Evolutionary conservation across 2,329 filamentous ascomycete genomes (phyloP).

Genomic region (Diplodia scrobiculata): DNA sequence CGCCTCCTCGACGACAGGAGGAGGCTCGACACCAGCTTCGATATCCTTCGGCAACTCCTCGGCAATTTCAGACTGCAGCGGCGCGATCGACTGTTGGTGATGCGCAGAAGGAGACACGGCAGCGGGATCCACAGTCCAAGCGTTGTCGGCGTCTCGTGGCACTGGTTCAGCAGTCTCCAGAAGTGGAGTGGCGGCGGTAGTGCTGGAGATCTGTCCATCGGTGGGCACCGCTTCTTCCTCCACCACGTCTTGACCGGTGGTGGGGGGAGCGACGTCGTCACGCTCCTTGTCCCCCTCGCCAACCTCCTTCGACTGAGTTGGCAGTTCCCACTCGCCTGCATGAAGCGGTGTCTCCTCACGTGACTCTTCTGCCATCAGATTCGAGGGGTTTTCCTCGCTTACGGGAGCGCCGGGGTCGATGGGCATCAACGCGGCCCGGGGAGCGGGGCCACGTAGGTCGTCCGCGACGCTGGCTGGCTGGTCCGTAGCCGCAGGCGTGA

Average conservation of each 20-base stretch:
- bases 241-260: neutral
- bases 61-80: neutral
- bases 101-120: neutral
- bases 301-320: conserved; percentile 9
- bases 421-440: conserved; percentile 1
- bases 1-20: neutral
- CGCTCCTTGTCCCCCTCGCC: conserved; percentile 23
- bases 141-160: neutral
- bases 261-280: neutral
- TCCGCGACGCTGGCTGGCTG: neutral
- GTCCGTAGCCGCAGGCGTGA: neutral
- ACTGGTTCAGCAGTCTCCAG: conserved; percentile 10
- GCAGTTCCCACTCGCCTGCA: conserved; percentile 26
- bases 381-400: conserved; percentile 15
- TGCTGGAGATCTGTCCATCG: conserved; percentile 14
- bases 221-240: neutral
- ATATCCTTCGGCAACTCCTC: neutral
- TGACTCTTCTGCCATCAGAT: conserved; percentile 1
- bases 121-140: conserved; percentile 13
- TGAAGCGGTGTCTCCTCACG: conserved; percentile 16
- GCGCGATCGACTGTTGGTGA: neutral
- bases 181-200: neutral
- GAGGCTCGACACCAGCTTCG: neutral
- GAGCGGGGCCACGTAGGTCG: conserved; percentile 19
- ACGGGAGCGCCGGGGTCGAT: conserved; percentile 11